Conservation (phyloP, 331 rosid species). For the Dryas integrifolia region DNA sequence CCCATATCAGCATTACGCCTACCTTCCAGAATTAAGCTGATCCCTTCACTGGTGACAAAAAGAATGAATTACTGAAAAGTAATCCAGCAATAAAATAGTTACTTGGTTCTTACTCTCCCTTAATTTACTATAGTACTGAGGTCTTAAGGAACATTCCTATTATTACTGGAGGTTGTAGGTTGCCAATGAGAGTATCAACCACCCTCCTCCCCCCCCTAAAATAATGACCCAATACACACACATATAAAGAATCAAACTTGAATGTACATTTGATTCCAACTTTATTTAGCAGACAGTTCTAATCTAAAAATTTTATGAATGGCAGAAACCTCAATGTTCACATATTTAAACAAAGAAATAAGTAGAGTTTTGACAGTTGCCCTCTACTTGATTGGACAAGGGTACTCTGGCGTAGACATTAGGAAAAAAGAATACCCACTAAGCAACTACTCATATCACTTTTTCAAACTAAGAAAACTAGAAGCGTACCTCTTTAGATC, state of each 20-base stretch:
- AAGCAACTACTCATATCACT: slow-evolving; percentile 24
- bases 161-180: background rate
- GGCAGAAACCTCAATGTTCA: background rate
- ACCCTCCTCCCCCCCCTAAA: background rate
- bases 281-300: background rate
- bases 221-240: background rate
- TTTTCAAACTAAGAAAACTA: slow-evolving; percentile 6
- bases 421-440: slow-evolving; percentile 1
- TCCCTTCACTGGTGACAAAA: slow-evolving; percentile 66
- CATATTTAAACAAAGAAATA: background rate
- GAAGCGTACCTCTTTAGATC: slow-evolving; percentile 79
- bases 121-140: background rate
- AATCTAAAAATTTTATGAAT: background rate
- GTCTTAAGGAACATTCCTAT: background rate
- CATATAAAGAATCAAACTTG: background rate
- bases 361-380: background rate
- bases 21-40: slow-evolving; percentile 74
- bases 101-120: background rate
- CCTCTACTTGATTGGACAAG: background rate
- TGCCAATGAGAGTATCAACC: background rate
- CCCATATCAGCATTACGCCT: slow-evolving; percentile 81
- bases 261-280: background rate
- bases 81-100: slow-evolving; percentile 22
- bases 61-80: slow-evolving; percentile 34
- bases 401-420: background rate